Base-by-base conservation (phyloP, 345 rosid species). In the Zanthoxylum bungeanum region DNA sequence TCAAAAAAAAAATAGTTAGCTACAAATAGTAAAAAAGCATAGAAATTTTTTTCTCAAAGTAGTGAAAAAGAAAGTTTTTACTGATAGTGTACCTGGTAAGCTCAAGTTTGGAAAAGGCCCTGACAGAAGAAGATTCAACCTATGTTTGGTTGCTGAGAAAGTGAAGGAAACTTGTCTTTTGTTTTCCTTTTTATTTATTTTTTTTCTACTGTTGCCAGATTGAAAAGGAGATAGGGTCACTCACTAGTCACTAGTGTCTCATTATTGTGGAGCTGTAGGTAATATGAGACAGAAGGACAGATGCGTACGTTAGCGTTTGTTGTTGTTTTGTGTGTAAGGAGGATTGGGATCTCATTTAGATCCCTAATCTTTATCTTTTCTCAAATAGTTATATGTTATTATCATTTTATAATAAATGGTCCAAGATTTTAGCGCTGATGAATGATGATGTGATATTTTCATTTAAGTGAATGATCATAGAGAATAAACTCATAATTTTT, bases 131-230 rank as follows among this genome's bases (percentile, higher is more conserved):
- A 60, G 16, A n/a, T n/a, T 59, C 66, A 47, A 59, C 66, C 46
- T 70, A 65, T 59, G 73, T 59, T 58, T 70, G 73, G 66, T 42
- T 58, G 73, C 46, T 31, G 66, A 59, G 73, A 70, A 70, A 70
- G 47, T 33, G 56, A 70, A 46, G 57, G 73, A 70, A 70, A 25
- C 60, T 21, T 4, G 14, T 7, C 52, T 9, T 68, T 36, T 4
- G 7, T 4, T 27, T 33, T 25, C 10, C 3, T 19, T 37, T 27
- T 21, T 39, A 21, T 22, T 63, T 22, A 21, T 9, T 33, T 33
- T 58, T 6, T 46, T 65, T 30, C 3, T 24, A 7, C 25, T 52
- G n/a, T 68, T 39, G 52, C 56, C 72, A 27, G 53, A 56, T 19
- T 56, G 52, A 69, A 25, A 55, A 21, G 16, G 39, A 16, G 37